Evolutionary conservation across 305 asterid species (phyloP).

Genomic region (Solanum hybrid): DNA sequence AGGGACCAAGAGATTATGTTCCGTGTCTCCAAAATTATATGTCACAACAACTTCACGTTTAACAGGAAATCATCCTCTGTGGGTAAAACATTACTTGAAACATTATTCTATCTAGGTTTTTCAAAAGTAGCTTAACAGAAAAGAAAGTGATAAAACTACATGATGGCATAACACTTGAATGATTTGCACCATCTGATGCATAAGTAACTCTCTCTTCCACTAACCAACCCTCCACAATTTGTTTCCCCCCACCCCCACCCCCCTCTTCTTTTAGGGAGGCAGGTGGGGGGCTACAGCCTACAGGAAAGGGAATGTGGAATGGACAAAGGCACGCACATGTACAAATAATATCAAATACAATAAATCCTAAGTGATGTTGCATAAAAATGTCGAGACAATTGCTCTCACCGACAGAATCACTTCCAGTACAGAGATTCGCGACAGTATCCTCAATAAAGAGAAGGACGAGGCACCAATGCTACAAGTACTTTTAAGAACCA

Average conservation of each 20-base stretch:
- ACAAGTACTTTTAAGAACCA: background rate
- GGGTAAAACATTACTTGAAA: background rate
- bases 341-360: background rate
- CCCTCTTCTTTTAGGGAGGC: background rate
- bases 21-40: conserved; percentile 19
- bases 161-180: background rate
- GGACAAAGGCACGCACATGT: background rate
- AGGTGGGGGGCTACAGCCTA: background rate
- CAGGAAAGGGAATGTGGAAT: background rate
- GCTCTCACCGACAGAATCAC: background rate
- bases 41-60: conserved; percentile 14
- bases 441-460: background rate
- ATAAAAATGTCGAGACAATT: background rate
- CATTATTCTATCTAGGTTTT: conserved; percentile 7
- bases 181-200: background rate
- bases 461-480: background rate
- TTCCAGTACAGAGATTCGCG: background rate
- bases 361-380: too few relatives aligned
- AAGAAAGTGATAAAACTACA: background rate
- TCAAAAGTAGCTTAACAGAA: background rate
- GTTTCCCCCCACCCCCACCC: background rate
- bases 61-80: conserved; percentile 1
- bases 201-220: background rate
- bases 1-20: conserved; percentile 8
- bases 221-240: background rate